These are phyloP conservation scores for Emergomyces pasteurianus DNA, from an alignment of 2,329 filamentous ascomycete genomes.

Conservation along the genomic window DNA sequence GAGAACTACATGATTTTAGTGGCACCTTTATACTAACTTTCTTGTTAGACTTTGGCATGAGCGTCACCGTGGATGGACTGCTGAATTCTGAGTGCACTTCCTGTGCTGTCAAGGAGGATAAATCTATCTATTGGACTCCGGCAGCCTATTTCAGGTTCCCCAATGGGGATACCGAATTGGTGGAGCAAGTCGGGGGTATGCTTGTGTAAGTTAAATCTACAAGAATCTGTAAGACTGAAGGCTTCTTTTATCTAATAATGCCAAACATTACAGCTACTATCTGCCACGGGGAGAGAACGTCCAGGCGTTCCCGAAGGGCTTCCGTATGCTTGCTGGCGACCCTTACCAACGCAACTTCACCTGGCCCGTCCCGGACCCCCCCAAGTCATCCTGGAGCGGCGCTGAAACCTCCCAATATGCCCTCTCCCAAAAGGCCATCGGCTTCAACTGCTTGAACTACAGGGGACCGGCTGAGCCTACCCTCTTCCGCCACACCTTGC, in stretches of 20 bases:
- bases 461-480: slow-evolving; percentile 52
- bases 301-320: slow-evolving; percentile 61
- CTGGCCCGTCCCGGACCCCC: slow-evolving; percentile 52
- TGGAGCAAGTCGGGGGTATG: slow-evolving; percentile 69
- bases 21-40: slow-evolving; percentile 6
- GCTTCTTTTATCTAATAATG: too few species aligned
- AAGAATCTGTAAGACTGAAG: too few species aligned
- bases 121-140: slow-evolving; percentile 82
- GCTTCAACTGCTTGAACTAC: slow-evolving; percentile 95
- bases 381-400: slow-evolving; percentile 56
- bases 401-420: slow-evolving; percentile 50
- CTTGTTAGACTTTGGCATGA: slow-evolving; percentile 50
- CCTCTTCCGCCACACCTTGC: slow-evolving; percentile 69
- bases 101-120: slow-evolving; percentile 67
- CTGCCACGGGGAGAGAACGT: slow-evolving; percentile 57
- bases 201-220: slow-evolving; percentile 51
- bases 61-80: slow-evolving; percentile 47
- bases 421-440: slow-evolving; percentile 68
- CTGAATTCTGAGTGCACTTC: slow-evolving; percentile 59
- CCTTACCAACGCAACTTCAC: slow-evolving; percentile 57
- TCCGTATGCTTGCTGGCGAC: slow-evolving; percentile 73
- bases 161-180: slow-evolving; percentile 55
- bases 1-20: not conserved
- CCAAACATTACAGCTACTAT: slow-evolving; percentile 55
- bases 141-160: slow-evolving; percentile 62